Conservation (phyloP, 805 yeast genomes). For the Candida vaughaniae region DNA sequence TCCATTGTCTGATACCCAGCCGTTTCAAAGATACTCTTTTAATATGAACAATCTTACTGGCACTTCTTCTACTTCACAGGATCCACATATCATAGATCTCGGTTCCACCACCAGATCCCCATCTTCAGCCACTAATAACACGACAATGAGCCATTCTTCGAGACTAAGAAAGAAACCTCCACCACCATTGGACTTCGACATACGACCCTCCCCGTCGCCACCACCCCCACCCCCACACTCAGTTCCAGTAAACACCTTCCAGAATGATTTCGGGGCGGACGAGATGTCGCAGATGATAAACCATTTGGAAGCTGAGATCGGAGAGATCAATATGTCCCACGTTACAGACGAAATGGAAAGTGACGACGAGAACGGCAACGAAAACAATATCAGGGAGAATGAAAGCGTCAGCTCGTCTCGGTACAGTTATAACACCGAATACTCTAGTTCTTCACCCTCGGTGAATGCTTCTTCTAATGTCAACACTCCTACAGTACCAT, state of each 20-base stretch:
- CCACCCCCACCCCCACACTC: background rate
- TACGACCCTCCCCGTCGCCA: background rate
- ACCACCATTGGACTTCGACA: conserved; percentile 3
- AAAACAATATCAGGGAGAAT: too few species aligned
- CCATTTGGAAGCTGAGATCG: conserved; percentile 4
- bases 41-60: background rate
- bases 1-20: conserved; percentile 3
- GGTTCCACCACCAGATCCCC: too few species aligned
- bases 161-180: conserved; percentile 4
- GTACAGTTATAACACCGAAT: conserved; percentile 2
- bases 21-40: conserved; percentile 2
- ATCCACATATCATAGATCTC: background rate
- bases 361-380: background rate
- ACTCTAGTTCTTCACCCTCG: conserved; percentile 3
- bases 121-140: background rate
- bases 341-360: conserved; percentile 3
- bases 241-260: background rate
- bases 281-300: conserved; percentile 1
- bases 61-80: background rate
- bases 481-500: conserved; percentile 10
- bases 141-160: conserved; percentile 1
- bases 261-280: background rate
- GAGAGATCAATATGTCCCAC: background rate
- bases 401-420: conserved; percentile 1
- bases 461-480: background rate